Evolutionary conservation across 1,284 basidiomycete species (phyloP), one percentile per base, ranked within the genome.

Genomic region (Ceratobasidium sp.): DNA sequence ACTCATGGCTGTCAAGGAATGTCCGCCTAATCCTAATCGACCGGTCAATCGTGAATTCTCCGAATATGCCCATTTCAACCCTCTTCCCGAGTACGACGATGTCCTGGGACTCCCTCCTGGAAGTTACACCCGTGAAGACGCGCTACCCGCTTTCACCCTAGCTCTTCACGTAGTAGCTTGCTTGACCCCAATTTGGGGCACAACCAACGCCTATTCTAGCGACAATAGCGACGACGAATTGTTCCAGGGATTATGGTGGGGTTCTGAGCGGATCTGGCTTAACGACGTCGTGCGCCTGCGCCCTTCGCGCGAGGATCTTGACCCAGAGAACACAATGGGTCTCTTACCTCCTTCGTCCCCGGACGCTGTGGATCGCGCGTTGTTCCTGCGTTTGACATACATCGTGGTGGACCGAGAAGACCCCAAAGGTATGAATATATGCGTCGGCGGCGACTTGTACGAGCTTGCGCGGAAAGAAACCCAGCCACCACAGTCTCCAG

Each of bases 231-330:
- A 78, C 74, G 2, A 73, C 77, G 41, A 81, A 85, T 42, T 90
- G 84, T 76, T 58, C 39, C 90, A 94, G 76, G 92, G 92, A 0
- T 75, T 94, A 13, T 95, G 90, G 90, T 91, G 89, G 87, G 93
- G 92, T 8, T 84, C 87, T 0, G 93, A 95, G 75, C 84, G 90
- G n/a, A 88, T 95, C 66, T 95, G 92, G 92, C 79, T 83, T 7
- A 89, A 90, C 70, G 92, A 95, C 72, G 83, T 94, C 64, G 85
- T 94, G 25, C 84, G 91, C n/a, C 79, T 95, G 56, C 89, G 90
- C 73, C 77, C 88, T 36, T 82, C 85, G 0, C 82, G 90, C 33
- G 78, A 80, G 39, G 83, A 85, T 71, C 80, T 91, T 46, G 74
- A 68, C 25, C 71, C 52, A 14, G 73, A 68, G 72, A 71, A 72